These are phyloP conservation scores for Salmacisia buchloeana DNA, from an alignment of 1,284 basidiomycete genomes.

Conservation along the genomic window DNA sequence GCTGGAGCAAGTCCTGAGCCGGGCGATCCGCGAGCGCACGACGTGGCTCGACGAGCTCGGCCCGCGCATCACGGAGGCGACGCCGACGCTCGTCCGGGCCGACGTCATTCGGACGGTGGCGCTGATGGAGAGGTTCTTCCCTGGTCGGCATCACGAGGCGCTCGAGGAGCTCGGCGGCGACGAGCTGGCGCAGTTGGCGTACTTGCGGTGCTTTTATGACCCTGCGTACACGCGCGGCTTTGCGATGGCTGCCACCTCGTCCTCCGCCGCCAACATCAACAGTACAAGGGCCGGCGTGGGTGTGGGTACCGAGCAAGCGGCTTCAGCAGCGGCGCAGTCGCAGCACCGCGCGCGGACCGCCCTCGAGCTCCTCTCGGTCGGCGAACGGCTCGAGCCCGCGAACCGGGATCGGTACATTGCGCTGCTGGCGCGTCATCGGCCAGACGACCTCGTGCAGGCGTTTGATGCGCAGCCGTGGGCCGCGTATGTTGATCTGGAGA, in stretches of 20 bases:
- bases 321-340: neutral
- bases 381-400: slow-evolving; percentile 54
- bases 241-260: neutral
- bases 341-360: neutral
- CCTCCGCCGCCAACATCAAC: no score
- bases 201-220: slow-evolving; percentile 71
- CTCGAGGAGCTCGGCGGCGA: slow-evolving; percentile 48
- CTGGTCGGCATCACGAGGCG: slow-evolving; percentile 60
- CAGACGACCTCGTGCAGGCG: slow-evolving; percentile 60
- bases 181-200: slow-evolving; percentile 65
- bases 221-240: slow-evolving; percentile 46
- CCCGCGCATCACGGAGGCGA: slow-evolving; percentile 56
- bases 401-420: slow-evolving; percentile 65
- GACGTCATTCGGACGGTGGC: slow-evolving; percentile 66
- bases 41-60: slow-evolving; percentile 13
- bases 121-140: slow-evolving; percentile 65
- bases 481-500: slow-evolving; percentile 1
- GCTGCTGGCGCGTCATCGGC: slow-evolving; percentile 68
- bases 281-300: no score
- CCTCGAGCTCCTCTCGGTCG: neutral
- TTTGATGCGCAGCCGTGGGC: slow-evolving; percentile 8
- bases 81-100: slow-evolving; percentile 63
- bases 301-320: neutral
- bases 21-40: neutral
- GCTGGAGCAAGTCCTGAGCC: neutral